Percentiles rank a stretch among this genome's conserved stretches.
phyloP scores from a whole-genome alignment of 2,329 filamentous ascomycete species.

The Teratosphaeria zuluensis region DNA sequence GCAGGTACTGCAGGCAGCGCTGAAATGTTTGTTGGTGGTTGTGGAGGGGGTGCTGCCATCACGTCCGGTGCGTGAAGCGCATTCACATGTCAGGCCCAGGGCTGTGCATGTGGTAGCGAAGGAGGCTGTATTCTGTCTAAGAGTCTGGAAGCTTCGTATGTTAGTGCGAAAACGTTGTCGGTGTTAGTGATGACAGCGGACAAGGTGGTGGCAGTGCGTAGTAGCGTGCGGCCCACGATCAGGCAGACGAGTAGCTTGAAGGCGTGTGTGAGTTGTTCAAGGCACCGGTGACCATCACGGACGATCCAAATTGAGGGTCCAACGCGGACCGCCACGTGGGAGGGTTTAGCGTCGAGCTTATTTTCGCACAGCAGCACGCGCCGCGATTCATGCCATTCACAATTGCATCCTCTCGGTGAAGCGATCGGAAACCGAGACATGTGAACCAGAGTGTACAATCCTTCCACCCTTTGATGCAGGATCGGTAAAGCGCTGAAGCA shows the following conservation, averaged over 20 bases:
- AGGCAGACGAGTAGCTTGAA: background rate
- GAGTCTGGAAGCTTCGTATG: background rate
- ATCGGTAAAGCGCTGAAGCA: background rate
- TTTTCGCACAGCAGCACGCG: background rate
- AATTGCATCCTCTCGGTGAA: too few species aligned
- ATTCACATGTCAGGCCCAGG: background rate
- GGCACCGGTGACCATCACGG: background rate
- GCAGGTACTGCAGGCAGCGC: background rate
- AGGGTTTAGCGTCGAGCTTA: background rate
- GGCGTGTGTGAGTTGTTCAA: background rate
- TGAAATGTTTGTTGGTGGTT: background rate
- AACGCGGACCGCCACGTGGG: background rate
- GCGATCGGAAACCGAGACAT: too few species aligned
- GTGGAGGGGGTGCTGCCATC: conserved; percentile 3
- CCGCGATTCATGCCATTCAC: too few species aligned
- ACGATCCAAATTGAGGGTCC: background rate
- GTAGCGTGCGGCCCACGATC: background rate
- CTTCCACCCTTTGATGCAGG: background rate
- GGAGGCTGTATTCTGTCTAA: background rate
- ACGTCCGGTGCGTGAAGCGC: background rate
- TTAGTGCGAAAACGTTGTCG: background rate
- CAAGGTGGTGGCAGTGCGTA: background rate
- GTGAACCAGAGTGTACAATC: too few species aligned
- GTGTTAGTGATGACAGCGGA: background rate
- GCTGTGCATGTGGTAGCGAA: background rate